Base-by-base conservation (phyloP, 768 basidiomycete species). In the Astraeus odoratus region DNA sequence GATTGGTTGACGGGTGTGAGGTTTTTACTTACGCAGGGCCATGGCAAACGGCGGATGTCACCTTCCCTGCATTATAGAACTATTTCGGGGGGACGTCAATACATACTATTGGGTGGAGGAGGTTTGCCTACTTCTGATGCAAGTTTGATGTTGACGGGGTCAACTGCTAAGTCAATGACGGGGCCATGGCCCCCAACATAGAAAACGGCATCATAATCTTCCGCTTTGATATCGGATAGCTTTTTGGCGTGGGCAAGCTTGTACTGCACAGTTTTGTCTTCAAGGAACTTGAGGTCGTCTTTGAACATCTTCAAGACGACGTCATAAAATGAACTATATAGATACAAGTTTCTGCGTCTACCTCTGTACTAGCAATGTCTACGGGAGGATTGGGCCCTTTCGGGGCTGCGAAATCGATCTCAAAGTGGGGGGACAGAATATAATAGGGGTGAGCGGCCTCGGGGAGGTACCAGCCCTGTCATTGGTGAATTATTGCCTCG, bases 181-280 rank as follows among this genome's bases (percentile, higher is more conserved):
- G 87, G 85, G 0, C 85, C 85, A 55, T 87, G 84, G 25, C 88
- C 86, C 33, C 87, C 88, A 44, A 85, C 74, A 56, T 86, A 86
- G 65, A 84, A 88, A 44, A 91, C 67, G 12, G 80, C 87, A 42
- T 74, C 79, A 57, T 86, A 90, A 53, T 84, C 78, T 24, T 70
- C 60, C 4, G 63, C 65, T 38, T 73, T 70, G 51, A 90, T 73
- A 1, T 81, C 77, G 0, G 71, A 63, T 37, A 90, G 67, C 61
- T 72, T 77, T 65, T 81, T 78, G 3, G 84, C 75, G 26, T 65
- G 66, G 7, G 68, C 70, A 24, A 85, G 57, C 53, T 83, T 78
- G 13, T 61, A 52, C 51, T 73, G 70, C n/a, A 69, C 69, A 35
- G 78, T 77, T 4, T 64, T 66, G 8, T 65, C 58, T 55, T 89